Conservation (phyloP, 495 filamentous ascomycete species). For the Recurvomyces mirabilis region DNA sequence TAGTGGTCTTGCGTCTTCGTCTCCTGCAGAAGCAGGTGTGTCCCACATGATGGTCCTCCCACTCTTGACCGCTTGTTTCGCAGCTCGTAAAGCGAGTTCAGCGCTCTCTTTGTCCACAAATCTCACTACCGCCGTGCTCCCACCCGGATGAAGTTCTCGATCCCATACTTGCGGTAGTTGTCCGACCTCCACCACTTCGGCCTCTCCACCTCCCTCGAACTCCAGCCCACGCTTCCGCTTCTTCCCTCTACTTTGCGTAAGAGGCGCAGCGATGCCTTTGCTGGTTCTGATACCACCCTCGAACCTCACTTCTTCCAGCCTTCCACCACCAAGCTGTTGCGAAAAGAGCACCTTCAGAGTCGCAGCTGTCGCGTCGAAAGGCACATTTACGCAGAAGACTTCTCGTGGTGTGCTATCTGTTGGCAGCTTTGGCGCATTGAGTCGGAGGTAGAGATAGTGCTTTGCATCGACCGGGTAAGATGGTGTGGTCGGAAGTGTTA, state of each 20-base stretch:
- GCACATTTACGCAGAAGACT: slow-evolving; percentile 79
- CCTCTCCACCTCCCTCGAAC: slow-evolving; percentile 37
- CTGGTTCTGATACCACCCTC: slow-evolving; percentile 36
- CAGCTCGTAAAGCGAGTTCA: slow-evolving; percentile 59
- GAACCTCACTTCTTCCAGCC: slow-evolving; percentile 66
- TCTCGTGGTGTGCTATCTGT: slow-evolving; percentile 52
- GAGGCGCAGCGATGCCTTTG: slow-evolving; percentile 14
- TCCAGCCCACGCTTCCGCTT: slow-evolving; percentile 36
- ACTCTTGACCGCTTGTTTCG: slow-evolving; percentile 49
- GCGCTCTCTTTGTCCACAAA: slow-evolving; percentile 73
- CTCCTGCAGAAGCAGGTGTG: no score
- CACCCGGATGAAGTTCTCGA: slow-evolving; percentile 55
- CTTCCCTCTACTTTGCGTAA: slow-evolving; percentile 24
- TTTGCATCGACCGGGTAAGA: slow-evolving; percentile 46
- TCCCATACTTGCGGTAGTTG: slow-evolving; percentile 63
- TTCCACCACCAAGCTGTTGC: slow-evolving; percentile 50
- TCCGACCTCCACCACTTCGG: slow-evolving; percentile 35
- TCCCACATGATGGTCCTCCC: slow-evolving; percentile 40
- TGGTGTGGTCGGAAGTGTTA: slow-evolving; percentile 44
- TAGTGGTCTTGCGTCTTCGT: no score
- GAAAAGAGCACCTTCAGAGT: slow-evolving; percentile 68
- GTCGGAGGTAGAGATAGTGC: slow-evolving; percentile 80
- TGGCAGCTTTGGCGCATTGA: slow-evolving; percentile 66
- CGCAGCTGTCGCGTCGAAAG: slow-evolving; percentile 66
- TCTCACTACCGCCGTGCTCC: slow-evolving; percentile 64